A percentile compares a stretch with the other conserved stretches of the same genome.
Conservation (phyloP, 2,329 filamentous ascomycete genomes). For the Fusarium scirpi region DNA sequence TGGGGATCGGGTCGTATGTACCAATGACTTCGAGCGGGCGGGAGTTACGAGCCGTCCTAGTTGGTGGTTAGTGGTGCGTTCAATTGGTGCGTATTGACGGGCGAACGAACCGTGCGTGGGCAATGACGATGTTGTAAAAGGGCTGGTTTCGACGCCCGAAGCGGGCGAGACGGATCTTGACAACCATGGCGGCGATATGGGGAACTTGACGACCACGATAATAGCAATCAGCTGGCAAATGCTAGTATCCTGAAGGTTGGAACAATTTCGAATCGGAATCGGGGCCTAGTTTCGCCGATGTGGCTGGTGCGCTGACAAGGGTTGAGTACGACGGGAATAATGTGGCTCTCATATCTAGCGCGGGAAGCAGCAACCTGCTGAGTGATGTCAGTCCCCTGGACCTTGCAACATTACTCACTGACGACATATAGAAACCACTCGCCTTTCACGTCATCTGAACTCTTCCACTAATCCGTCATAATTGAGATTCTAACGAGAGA, state of each 20-base stretch:
- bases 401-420: conserved; percentile 26
- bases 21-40: conserved; percentile 94
- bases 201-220: conserved; percentile 32
- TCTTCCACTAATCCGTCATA: background rate
- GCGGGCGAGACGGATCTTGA: conserved; percentile 92
- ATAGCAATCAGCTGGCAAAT: conserved; percentile 9
- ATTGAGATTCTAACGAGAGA: background rate
- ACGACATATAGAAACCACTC: conserved; percentile 25
- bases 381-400: conserved; percentile 40
- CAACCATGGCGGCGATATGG: conserved; percentile 73
- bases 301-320: conserved; percentile 34
- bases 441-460: conserved; percentile 19
- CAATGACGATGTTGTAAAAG: conserved; percentile 97
- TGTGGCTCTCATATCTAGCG: conserved; percentile 5
- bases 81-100: background rate
- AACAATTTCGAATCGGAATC: conserved; percentile 49
- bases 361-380: conserved; percentile 5
- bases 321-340: conserved; percentile 5
- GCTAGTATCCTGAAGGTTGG: conserved; percentile 33
- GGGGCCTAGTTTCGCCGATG: conserved; percentile 55
- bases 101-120: conserved; percentile 82
- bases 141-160: conserved; percentile 91
- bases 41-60: conserved; percentile 84
- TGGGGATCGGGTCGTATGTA: conserved; percentile 77
- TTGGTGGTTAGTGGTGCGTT: conserved; percentile 7